Conservation (phyloP, 2,329 filamentous ascomycete species). For the Simplicillium aogashimaense region DNA sequence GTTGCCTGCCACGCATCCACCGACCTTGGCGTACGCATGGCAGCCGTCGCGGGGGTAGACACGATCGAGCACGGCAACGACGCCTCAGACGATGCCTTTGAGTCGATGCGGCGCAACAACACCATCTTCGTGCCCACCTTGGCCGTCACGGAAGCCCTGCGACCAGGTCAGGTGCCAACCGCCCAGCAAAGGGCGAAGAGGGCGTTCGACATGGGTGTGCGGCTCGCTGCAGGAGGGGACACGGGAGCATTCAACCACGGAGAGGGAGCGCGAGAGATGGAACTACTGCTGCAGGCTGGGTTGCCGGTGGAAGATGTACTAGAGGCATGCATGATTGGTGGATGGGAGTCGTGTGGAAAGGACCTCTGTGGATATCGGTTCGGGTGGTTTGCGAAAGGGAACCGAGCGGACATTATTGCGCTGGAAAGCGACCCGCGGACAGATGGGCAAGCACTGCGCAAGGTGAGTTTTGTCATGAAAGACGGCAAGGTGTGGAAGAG, state of each 20-base stretch:
- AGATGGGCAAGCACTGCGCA: constrained; percentile 30
- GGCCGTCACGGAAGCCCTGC: constrained; percentile 28
- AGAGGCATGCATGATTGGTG: constrained; percentile 37
- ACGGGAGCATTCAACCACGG: constrained; percentile 45
- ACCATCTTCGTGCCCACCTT: constrained; percentile 45
- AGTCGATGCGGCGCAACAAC: constrained; percentile 30
- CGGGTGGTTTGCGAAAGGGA: constrained; percentile 38
- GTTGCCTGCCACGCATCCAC: constrained; percentile 33
- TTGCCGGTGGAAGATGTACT: constrained; percentile 39
- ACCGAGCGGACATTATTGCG: constrained; percentile 40
- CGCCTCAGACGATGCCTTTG: constrained; percentile 27
- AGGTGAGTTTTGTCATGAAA: constrained; percentile 47
- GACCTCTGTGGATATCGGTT: constrained; percentile 40
- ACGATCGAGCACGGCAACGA: constrained; percentile 35
- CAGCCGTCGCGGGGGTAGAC: constrained; percentile 33
- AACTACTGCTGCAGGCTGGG: constrained; percentile 41
- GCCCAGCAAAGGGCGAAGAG: constrained; percentile 28
- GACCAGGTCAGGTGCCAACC: constrained; percentile 13
- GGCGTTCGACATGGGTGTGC: constrained; percentile 35
- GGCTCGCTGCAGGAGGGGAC: constrained; percentile 41
- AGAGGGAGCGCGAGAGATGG: constrained; percentile 40
- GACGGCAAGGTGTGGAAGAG: constrained; percentile 40
- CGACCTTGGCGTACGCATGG: constrained; percentile 31
- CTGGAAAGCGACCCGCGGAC: constrained; percentile 31
- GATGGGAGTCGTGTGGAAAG: constrained; percentile 45